Percentiles rank a stretch among this genome's conserved stretches.
Evolutionary conservation across 164 flowering plant species (phyloP).

Genomic region (Kalanchoe fedtschenkoi): DNA sequence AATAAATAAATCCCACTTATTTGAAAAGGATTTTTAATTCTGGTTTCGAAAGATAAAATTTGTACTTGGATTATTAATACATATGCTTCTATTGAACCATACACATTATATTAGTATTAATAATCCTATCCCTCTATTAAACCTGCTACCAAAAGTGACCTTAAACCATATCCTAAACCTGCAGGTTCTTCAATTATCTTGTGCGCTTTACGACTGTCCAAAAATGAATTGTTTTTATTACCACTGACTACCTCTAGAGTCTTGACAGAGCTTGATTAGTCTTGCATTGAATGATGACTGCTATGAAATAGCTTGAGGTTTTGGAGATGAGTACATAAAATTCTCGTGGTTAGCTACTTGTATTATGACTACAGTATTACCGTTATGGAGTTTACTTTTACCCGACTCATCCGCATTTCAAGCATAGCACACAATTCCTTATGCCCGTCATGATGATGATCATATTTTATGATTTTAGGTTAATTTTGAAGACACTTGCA

Average conservation of each 20-base stretch:
- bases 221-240: not conserved
- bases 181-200: not conserved
- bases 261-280: not conserved
- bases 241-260: not conserved
- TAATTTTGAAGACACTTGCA: conserved; percentile 97
- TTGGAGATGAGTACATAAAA: not conserved
- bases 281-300: not conserved
- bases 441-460: not conserved
- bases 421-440: not conserved
- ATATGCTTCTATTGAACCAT: no score
- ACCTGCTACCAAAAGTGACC: no score
- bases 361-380: not conserved
- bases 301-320: not conserved
- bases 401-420: not conserved
- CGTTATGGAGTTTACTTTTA: not conserved
- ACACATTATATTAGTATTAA: no score
- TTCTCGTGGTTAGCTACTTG: not conserved
- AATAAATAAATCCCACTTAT: no score
- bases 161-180: not conserved
- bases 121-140: no score
- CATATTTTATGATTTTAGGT: conserved; percentile 37
- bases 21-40: no score
- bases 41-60: no score
- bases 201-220: not conserved
- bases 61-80: no score